Conservation (phyloP, 768 basidiomycete species). For the Pholiota molesta region DNA sequence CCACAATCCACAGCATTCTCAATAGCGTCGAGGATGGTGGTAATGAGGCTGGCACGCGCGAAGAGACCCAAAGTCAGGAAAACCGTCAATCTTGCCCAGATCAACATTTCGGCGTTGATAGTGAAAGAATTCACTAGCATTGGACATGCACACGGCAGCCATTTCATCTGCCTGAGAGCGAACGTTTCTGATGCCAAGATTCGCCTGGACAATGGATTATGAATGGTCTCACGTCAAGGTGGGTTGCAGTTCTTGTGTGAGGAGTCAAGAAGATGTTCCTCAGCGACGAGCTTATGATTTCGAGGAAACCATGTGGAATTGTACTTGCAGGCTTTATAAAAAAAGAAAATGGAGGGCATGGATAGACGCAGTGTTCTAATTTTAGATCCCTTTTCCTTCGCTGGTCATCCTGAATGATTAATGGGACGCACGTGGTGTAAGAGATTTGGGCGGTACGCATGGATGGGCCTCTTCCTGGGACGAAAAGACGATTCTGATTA, state of each 20-base stretch:
- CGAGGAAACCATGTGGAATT: constrained; percentile 8
- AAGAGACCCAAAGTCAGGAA: constrained; percentile 22
- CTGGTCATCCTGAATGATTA: neutral
- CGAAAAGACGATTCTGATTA: neutral
- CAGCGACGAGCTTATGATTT: neutral
- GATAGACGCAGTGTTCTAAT: neutral
- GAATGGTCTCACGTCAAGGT: neutral
- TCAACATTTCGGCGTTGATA: constrained; percentile 12
- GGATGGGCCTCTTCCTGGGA: neutral
- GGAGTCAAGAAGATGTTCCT: constrained; percentile 1
- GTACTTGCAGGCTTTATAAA: constrained; percentile 5
- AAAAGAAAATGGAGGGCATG: constrained; percentile 3
- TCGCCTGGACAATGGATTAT: neutral
- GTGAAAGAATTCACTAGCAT: neutral
- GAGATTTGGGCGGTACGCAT: neutral
- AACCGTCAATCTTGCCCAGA: constrained; percentile 12
- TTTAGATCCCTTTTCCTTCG: neutral
- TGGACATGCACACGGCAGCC: neutral
- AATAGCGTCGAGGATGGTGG: constrained; percentile 45
- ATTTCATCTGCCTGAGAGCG: neutral
- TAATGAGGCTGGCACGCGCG: constrained; percentile 34
- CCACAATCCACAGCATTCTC: constrained; percentile 49
- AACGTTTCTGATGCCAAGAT: neutral
- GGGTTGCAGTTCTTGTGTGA: neutral
- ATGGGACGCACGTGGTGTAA: neutral